Evolutionary conservation across 2,329 filamentous ascomycete genomes (phyloP).

Genomic region (Peltaster fructicola): DNA sequence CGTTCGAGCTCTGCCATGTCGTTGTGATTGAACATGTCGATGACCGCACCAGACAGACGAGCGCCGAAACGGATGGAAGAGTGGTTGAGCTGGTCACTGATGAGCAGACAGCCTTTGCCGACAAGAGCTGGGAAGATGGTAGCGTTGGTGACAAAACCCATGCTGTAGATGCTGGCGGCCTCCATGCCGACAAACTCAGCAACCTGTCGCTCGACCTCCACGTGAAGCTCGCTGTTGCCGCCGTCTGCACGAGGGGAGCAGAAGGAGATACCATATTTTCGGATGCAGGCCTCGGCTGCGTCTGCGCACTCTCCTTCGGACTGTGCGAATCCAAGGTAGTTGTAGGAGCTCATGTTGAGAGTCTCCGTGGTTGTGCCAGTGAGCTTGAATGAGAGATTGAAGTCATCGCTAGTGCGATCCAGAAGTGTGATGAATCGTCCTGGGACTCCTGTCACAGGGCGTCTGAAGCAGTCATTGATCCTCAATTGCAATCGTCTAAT

Average conservation of each 20-base stretch:
- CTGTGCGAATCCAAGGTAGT: constrained; percentile 96
- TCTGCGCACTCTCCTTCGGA: constrained; percentile 94
- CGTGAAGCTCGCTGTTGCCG: constrained; percentile 71
- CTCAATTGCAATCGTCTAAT: constrained; percentile 80
- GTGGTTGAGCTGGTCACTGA: constrained; percentile 96
- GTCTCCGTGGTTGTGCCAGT: constrained; percentile 87
- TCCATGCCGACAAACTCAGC: constrained; percentile 89
- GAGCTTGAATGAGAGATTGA: constrained; percentile 77
- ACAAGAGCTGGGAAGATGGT: constrained; percentile 83
- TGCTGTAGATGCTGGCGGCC: constrained; percentile 90
- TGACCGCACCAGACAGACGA: constrained; percentile 84
- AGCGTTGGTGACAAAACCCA: constrained; percentile 96
- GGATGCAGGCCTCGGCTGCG: constrained; percentile 68
- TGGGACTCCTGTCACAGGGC: constrained; percentile 81
- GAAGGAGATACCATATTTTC: constrained; percentile 68
- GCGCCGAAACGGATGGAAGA: constrained; percentile 92
- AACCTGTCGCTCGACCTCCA: constrained; percentile 79
- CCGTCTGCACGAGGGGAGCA: constrained; percentile 68
- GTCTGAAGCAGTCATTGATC: constrained; percentile 91
- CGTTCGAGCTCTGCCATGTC: constrained; percentile 78
- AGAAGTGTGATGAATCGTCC: constrained; percentile 86
- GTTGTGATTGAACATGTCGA: constrained; percentile 95
- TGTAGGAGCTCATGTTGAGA: constrained; percentile 97
- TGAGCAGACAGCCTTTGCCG: constrained; percentile 79
- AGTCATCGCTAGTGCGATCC: constrained; percentile 78